Conservation (phyloP, 2,329 filamentous ascomycete species). For the Calycina marina region DNA sequence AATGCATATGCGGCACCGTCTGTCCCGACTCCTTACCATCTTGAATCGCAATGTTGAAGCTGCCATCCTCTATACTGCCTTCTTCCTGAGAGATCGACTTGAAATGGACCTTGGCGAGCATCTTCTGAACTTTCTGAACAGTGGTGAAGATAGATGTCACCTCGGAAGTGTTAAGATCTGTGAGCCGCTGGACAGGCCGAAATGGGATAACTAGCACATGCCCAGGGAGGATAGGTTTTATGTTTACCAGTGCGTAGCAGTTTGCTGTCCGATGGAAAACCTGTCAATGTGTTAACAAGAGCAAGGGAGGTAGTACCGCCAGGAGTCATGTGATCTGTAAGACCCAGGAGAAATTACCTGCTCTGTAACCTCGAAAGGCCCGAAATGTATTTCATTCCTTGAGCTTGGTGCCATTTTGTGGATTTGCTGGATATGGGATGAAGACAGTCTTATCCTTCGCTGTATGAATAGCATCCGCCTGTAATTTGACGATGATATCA, state of each 20-base stretch:
- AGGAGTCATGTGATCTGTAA: neutral
- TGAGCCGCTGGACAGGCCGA: constrained; percentile 51
- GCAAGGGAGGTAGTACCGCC: neutral
- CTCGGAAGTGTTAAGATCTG: constrained; percentile 19
- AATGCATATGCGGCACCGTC: constrained; percentile 86
- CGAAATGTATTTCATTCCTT: constrained; percentile 45
- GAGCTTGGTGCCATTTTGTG: constrained; percentile 12
- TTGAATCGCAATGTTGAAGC: constrained; percentile 90
- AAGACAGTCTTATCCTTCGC: no score
- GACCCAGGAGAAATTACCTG: constrained; percentile 36
- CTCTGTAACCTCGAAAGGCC: constrained; percentile 59
- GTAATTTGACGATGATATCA: no score
- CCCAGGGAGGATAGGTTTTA: constrained; percentile 85
- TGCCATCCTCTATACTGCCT: constrained; percentile 37
- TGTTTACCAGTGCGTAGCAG: constrained; percentile 83
- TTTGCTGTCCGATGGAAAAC: constrained; percentile 74
- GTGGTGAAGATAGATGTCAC: constrained; percentile 70
- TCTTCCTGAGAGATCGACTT: constrained; percentile 22
- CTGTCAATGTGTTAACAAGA: constrained; percentile 28
- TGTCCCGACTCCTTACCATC: constrained; percentile 84
- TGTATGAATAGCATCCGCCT: no score
- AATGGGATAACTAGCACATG: constrained; percentile 83
- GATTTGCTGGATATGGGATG: no score
- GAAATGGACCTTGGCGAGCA: constrained; percentile 50
- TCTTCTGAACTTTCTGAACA: constrained; percentile 67